Evolutionary conservation across 257 asterid genomes (phyloP).

Genomic region (Rauvolfia tetraphylla): DNA sequence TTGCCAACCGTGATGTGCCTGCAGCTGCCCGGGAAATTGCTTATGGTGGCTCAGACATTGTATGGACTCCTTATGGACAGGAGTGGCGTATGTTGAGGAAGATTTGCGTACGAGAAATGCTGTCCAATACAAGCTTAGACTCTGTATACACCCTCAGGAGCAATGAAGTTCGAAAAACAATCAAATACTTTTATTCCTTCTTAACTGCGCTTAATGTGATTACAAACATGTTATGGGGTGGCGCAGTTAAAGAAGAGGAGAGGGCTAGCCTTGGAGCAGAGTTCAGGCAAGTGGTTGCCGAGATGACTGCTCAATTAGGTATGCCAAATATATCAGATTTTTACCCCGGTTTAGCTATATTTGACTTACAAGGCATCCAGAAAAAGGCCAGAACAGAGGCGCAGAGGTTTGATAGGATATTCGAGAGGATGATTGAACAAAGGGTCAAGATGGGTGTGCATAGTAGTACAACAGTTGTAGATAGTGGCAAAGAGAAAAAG

Average conservation of each 20-base stretch:
- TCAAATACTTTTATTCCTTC: constrained; percentile 38
- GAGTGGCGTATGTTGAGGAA: constrained; percentile 77
- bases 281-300: constrained; percentile 49
- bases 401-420: constrained; percentile 47
- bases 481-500: constrained; percentile 22
- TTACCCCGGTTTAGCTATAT: constrained; percentile 53
- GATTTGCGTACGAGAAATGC: constrained; percentile 64
- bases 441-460: constrained; percentile 25
- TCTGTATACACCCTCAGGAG: constrained; percentile 52
- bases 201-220: constrained; percentile 64
- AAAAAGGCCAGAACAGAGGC: constrained; percentile 48
- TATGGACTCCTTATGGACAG: constrained; percentile 67
- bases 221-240: constrained; percentile 83
- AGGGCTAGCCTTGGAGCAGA: constrained; percentile 53
- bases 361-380: constrained; percentile 62
- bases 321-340: constrained; percentile 64
- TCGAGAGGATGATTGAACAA: constrained; percentile 46
- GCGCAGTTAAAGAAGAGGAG: constrained; percentile 49
- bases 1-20: constrained; percentile 74
- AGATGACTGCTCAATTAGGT: constrained; percentile 50
- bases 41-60: constrained; percentile 67
- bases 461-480: constrained; percentile 1
- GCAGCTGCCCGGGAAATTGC: constrained; percentile 51
- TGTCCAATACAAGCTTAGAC: constrained; percentile 41
- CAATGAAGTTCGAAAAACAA: constrained; percentile 40